Base-by-base conservation (phyloP, 441 rosid genomes). In the Codiaeum variegatum region DNA sequence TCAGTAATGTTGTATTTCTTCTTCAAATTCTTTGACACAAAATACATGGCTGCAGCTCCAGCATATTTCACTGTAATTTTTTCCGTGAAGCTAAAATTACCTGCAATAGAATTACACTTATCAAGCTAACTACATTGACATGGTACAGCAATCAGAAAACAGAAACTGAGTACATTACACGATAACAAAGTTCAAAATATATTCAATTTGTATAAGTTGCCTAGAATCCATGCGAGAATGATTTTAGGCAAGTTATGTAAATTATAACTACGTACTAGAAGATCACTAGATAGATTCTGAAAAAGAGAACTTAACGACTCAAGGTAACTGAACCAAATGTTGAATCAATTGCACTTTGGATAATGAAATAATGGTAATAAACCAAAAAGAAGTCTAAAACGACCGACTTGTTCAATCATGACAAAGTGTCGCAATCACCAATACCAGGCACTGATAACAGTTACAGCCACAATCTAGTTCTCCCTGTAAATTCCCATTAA, bases 31-130 rank as follows among this genome's bases (percentile, higher is more conserved):
- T 93, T 95, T 0, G 99, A 89, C 28, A 95, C 96, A 64, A 93
- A 85, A 79, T 89, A 91, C 99, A 95, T 93, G 1, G 95, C 97
- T 15, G 90, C 85, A 64, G 97, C 99, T 75, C 99, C 97, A 36
- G 91, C 93, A 79, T 95, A 91, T 76, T 95, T 95, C 0, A 90
- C 96, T 12, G 87, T 80, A 66, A 95, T 68, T 84, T 93, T 91
- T 81, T 95, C 97, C 3, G 85, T 77, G 81, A 85, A 90, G 78
- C 91, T 88, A 81, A 93, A 93, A 82, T 95, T 95, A 56, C 99
- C 99, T 95, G 77, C 66, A 73, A 15, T 65, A 67, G 65, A 67
- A 77, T 70, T 80, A 44, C 60, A 47, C 52, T 38, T 16, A 67
- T 51, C 24, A 40, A 44, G 59, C 13, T 16, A 67, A 75, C 51